Evolutionary conservation across 2,329 filamentous ascomycete species (phyloP), one percentile per base, ranked within the genome.

Genomic region (Orbilia ellipsospora): DNA sequence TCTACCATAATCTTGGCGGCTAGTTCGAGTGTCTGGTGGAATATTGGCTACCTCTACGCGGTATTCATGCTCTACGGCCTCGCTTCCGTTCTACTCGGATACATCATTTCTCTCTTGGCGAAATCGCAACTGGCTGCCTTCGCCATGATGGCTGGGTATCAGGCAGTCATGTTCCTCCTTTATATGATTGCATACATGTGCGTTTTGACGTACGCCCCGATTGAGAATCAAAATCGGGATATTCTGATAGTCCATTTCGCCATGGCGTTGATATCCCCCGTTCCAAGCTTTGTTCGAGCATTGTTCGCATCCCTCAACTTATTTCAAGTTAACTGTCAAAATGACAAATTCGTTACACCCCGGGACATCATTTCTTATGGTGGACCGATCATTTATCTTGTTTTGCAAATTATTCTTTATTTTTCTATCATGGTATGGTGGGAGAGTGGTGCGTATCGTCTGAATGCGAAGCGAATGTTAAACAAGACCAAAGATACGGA

Each of bases 61-160:
- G 86, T 96, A 45, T 89, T 97, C 77, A 87, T 90, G 68, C 86
- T 97, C 0, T 97, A 94, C 81, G 93, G 93, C 0, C 82, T 97
- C 4, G 88, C 91, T 0, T 90, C 93, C 0, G 92, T 88, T 2
- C 83, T 96, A 2, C 84, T 94, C 61, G 88, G 90, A 1, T 97
- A 97, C 81, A 84, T 94, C 44, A 86, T 96, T 50, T 96, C 93
- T 0, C 87, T 97, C 0, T 91, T 93, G 79, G 88, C 90, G 40
- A 88, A 87, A 59, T 93, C 90, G 36, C 93, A 96, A 81, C 86
- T 97, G 4, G 90, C 91, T 3, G 89, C 93, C 0, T 97, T 95
- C 81, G 94, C 93, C 0, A 91, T 94, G 81, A 89, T 92, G 1
- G 91, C 92, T 0, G 91, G 90, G 16, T 87, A 88, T 15, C 92